Evolutionary conservation across 805 yeast species (phyloP), one percentile per base, ranked within the genome.

Genomic region (Candida nitratophila): DNA sequence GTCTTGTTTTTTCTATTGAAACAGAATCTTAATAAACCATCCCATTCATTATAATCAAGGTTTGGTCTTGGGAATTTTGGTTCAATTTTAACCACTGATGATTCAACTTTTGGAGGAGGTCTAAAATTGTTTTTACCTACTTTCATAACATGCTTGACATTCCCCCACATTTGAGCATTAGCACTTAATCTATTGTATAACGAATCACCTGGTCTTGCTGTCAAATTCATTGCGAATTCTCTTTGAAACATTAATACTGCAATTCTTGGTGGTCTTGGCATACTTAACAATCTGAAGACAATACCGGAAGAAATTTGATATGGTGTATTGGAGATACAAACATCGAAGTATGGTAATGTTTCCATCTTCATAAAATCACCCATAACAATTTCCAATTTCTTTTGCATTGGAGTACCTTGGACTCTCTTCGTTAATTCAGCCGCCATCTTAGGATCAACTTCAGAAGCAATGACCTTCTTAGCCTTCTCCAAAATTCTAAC

Each of bases 371-470:
- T 91, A 63, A 89, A 90, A 67, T 93, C 99, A 17, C 99, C 99
- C 50, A 93, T 73, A 57, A 91, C 68, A 47, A 93, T 88, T 50
- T 93, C 98, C 44, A 93, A 71, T 61, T 89, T 90, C 66, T 87
- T 88, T 63, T 89, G 93, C 44, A 77, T 83, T 1, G 96, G 90
- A n/a, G 95, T 91, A 12, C 97, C 97, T 57, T 88, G 96, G 15
- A 93, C 98, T 71, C 99, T 83, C 64, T 93, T 93, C 11, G 97
- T 88, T 56, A 93, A 73, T 65, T 93, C 99, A 0, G 98, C 98
- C 2, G 98, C 99, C 99, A 93, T 93, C 68, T 97, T 74, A n/a
- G 99, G 99, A 68, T 93, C 99, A 88, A 90, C 90, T 69, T 93
- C 99, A 43, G 86, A 93, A 0, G 98, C 99, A 40, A 87, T 77